phyloP scores from a whole-genome alignment of 352 stramenopile species.

The Phytophthora litchii region DNA sequence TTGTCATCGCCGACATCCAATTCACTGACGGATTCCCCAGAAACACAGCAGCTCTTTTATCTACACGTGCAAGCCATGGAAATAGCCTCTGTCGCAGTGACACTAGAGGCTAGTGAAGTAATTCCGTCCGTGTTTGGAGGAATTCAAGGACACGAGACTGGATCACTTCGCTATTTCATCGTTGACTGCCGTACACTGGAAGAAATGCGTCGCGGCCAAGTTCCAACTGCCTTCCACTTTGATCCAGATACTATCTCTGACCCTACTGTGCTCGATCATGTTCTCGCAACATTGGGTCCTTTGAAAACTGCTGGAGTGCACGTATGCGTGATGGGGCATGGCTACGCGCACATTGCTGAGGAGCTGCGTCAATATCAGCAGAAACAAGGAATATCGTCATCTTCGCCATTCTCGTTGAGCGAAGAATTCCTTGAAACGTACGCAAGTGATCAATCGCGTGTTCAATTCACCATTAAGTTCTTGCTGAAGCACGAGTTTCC shows the following conservation, averaged over 20 bases:
- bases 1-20: conserved; percentile 37
- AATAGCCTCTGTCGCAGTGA: conserved; percentile 57
- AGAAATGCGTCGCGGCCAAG: conserved; percentile 51
- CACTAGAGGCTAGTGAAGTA: conserved; percentile 61
- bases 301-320: conserved; percentile 69
- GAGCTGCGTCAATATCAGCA: conserved; percentile 55
- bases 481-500: conserved; percentile 77
- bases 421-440: conserved; percentile 71
- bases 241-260: conserved; percentile 71
- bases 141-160: conserved; percentile 56
- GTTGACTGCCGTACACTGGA: conserved; percentile 69
- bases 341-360: conserved; percentile 69
- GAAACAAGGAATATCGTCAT: conserved; percentile 20
- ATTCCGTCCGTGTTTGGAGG: conserved; percentile 75
- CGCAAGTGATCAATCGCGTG: conserved; percentile 65
- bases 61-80: conserved; percentile 60
- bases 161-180: conserved; percentile 73
- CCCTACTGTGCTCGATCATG: conserved; percentile 55
- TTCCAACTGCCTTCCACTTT: conserved; percentile 82
- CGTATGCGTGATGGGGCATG: conserved; percentile 82
- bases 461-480: conserved; percentile 75
- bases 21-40: conserved; percentile 34
- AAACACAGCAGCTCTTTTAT: conserved; percentile 58
- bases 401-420: conserved; percentile 56
- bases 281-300: conserved; percentile 67